A percentile compares a stretch with the other conserved stretches of the same genome.
phyloP scores from a whole-genome alignment of 2,329 filamentous ascomycete species.

The Didymosphaeria variabile region DNA sequence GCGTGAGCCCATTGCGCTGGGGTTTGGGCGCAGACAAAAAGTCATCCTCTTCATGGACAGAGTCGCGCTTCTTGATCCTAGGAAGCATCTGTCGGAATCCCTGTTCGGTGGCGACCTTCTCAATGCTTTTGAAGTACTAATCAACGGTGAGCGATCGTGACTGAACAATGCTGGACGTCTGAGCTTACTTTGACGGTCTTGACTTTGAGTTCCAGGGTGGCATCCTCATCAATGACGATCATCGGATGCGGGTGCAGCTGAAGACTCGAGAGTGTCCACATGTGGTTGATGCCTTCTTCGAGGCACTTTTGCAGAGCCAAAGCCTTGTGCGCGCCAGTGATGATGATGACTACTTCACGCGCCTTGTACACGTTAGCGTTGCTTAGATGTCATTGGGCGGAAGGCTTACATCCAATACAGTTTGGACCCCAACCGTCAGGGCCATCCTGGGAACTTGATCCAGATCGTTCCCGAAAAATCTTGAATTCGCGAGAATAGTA shows the following conservation, averaged over 20 bases:
- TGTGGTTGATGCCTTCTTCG: conserved; percentile 84
- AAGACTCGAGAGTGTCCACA: conserved; percentile 86
- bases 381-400: neutral
- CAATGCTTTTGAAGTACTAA: conserved; percentile 61
- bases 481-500: conserved; percentile 84
- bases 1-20: conserved; percentile 32
- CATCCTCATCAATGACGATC: conserved; percentile 83
- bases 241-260: conserved; percentile 84
- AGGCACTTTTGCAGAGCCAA: conserved; percentile 81
- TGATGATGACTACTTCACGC: conserved; percentile 80
- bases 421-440: conserved; percentile 84
- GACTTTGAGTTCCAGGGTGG: conserved; percentile 59
- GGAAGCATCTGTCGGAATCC: conserved; percentile 57
- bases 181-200: conserved; percentile 52
- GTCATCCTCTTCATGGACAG: conserved; percentile 38
- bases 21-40: conserved; percentile 17
- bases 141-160: conserved; percentile 18
- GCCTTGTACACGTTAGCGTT: conserved; percentile 14
- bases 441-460: conserved; percentile 81
- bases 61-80: conserved; percentile 43
- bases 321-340: conserved; percentile 82
- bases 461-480: conserved; percentile 82
- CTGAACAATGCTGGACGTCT: neutral
- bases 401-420: conserved; percentile 71
- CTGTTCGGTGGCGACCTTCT: conserved; percentile 55